Evolutionary conservation across 208 protist genomes (phyloP), one percentile per base, ranked within the genome.

Genomic region (Crithidia fasciculata): DNA sequence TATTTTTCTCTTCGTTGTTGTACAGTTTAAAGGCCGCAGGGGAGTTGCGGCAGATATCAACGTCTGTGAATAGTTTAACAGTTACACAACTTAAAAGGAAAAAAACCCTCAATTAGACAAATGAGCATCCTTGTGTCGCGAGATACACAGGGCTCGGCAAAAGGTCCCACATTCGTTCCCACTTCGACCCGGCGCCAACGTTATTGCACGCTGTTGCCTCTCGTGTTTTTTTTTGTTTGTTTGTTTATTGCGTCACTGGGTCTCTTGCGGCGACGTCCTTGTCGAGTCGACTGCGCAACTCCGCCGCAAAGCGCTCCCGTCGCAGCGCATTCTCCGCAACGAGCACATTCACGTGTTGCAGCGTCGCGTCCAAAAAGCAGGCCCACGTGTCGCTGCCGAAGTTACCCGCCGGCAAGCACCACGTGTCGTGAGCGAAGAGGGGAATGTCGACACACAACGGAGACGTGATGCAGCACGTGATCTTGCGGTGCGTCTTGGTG

Each of bases 401-500:
- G 62, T 72, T 36, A 8, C 47, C 66, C 16, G 57, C 37, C 2
- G 81, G 74, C 47, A 92, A 61, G 37, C 90, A 62, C 87, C 90
- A 93, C 43, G 54, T 37, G 15, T 75, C 73, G 15, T 84, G 66
- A 1, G 74, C 66, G 57, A 85, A 92, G 19, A 94, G 76, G 0
- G 87, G 88, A 9, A 94, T 55, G 45, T 93, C 88, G 8, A 93
- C 55, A n/a, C 64, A 69, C 41, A 96, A 74, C 13, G 86, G 76
- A 5, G 87, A 94, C 5, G 89, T 94, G 63, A 94, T 82, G 69
- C 89, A 87, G 80, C 91, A 96, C 28, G 84, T 93, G 55, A 94
- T 87, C 61, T 92, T 91, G 7, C 78, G 83, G 52, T 90, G 74
- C 41, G 74, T 79, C 39, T 49, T 57, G 0, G 84, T 85, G 15